Evolutionary conservation across 1,284 basidiomycete genomes (phyloP).

Genomic region (Trametes pubescens): DNA sequence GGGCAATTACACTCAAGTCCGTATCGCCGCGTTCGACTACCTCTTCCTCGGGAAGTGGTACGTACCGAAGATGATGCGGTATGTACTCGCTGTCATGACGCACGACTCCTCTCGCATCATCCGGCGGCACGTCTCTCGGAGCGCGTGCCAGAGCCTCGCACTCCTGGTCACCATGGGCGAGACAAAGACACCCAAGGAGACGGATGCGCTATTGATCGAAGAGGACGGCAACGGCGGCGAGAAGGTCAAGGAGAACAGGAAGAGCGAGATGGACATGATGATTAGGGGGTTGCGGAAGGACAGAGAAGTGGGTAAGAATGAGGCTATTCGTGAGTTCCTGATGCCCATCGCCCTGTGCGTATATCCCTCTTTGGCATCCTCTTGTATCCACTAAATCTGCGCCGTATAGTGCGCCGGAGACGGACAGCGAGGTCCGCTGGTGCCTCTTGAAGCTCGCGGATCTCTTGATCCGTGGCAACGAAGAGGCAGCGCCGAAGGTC

Average conservation of each 20-base stretch:
- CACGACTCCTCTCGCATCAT: slow-evolving; percentile 87
- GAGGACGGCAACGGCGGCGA: slow-evolving; percentile 81
- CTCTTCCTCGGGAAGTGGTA: slow-evolving; percentile 93
- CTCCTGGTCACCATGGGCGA: slow-evolving; percentile 91
- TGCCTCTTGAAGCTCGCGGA: slow-evolving; percentile 94
- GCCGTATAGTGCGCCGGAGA: slow-evolving; percentile 64
- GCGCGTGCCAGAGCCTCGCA: slow-evolving; percentile 88
- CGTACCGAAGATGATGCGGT: slow-evolving; percentile 83
- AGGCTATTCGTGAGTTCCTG: slow-evolving; percentile 79
- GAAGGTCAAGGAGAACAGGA: slow-evolving; percentile 77
- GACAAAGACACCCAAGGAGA: slow-evolving; percentile 82
- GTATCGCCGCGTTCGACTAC: slow-evolving; percentile 93
- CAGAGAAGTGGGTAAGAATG: slow-evolving; percentile 86
- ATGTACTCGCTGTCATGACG: slow-evolving; percentile 90
- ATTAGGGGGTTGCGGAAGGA: slow-evolving; percentile 86
- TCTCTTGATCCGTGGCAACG: slow-evolving; percentile 82
- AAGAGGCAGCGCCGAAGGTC: slow-evolving; percentile 88
- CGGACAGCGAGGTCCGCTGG: slow-evolving; percentile 91
- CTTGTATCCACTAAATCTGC: slow-evolving; percentile 18
- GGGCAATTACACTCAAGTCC: slow-evolving; percentile 92
- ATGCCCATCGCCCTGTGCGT: slow-evolving; percentile 83
- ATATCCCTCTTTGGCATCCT: slow-evolving; percentile 1
- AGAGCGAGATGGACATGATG: slow-evolving; percentile 82
- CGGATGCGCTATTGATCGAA: slow-evolving; percentile 81
- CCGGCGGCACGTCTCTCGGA: slow-evolving; percentile 87